Base-by-base conservation (phyloP, 2,329 filamentous ascomycete species). In the Aspergillus brunneoviolaceus region DNA sequence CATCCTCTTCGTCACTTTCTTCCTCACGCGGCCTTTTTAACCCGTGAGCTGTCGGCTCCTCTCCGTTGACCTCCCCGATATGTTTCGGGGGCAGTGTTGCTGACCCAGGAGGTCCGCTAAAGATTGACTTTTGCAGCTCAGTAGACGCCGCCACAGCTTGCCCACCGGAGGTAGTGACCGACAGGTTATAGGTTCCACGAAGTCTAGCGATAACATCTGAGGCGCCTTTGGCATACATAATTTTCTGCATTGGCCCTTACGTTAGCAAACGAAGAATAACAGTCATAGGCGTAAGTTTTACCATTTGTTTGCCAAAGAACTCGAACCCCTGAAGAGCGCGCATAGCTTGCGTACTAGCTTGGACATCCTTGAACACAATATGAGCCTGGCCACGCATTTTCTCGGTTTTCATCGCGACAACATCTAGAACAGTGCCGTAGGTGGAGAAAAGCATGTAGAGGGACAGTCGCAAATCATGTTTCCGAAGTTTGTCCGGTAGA, bases 311-410 rank as follows among this genome's bases (percentile, higher is more conserved):
- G 16, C 93, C 95, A 65, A 96, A 89, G 66, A 99, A 92, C 2
- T 90, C 86, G 70, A 92, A 91, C 2, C 91, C 92, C 68, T 98
- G 89, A 51, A 97, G 80, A 11, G 91, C 87, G 65, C 94, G 84
- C 91, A 99, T 91, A 1, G 95, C 95, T 73, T 96, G 92, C 25
- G 93, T 96, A 55, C 92, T 92, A n/a, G 91, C 87, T 67, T 96
- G 90, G 35, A 94, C 82, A 74, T 99, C 94, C 60, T 91, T 86
- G 75, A 92, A 98, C 14, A 95, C 90, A 62, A 99, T 82, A 72
- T 98, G 95, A 63, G 95, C 95, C 78, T 99, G 95, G 3, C 95
- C 95, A 53, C 95, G 89, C 93, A 98, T 97, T 79, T 92, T 92
- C 75, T 84, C 83, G 1, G 91, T 96, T 80, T 92, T 96, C 68